Evolutionary conservation across 192 early-diverging fungal species (phyloP).

Genomic region (Coemansia sp.): DNA sequence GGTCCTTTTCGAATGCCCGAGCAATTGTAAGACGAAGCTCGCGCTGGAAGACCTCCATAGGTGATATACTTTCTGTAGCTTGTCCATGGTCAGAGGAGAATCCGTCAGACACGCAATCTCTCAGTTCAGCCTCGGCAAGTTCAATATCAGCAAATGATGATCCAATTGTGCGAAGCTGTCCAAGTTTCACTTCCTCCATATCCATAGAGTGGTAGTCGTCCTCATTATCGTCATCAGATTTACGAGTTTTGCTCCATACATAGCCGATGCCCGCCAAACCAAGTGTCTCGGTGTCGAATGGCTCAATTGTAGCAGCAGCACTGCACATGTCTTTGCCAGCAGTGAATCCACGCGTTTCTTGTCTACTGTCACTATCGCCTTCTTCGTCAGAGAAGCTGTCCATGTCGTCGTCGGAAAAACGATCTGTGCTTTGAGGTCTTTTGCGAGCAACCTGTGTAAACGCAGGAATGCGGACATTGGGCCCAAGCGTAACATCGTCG

Average conservation of each 20-base stretch:
- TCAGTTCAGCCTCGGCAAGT: conserved; percentile 21
- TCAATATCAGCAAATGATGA: conserved; percentile 22
- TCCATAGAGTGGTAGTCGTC: conserved; percentile 58
- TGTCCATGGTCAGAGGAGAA: conserved; percentile 47
- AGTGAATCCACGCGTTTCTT: neutral
- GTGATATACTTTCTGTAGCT: conserved; percentile 38
- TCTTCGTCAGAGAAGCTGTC: conserved; percentile 40
- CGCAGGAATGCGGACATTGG: conserved; percentile 65
- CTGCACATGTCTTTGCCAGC: too few species aligned
- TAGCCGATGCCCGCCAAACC: conserved; percentile 66
- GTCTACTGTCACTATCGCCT: conserved; percentile 35
- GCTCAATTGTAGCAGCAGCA: conserved; percentile 12
- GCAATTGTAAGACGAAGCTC: conserved; percentile 76
- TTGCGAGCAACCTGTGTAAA: conserved; percentile 64
- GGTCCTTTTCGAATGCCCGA: conserved; percentile 77
- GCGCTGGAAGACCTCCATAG: conserved; percentile 67
- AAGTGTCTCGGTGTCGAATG: conserved; percentile 40
- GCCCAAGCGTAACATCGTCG: conserved; percentile 69
- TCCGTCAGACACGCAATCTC: conserved; percentile 11
- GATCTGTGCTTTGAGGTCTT: conserved; percentile 11
- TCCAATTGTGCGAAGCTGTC: conserved; percentile 35
- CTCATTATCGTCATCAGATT: conserved; percentile 37
- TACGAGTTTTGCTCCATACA: conserved; percentile 46
- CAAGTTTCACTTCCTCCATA: conserved; percentile 19
- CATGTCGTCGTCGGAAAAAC: conserved; percentile 18